These are phyloP conservation scores for Pisolithus albus DNA, from an alignment of 768 basidiomycete genomes.

Conservation along the genomic window DNA sequence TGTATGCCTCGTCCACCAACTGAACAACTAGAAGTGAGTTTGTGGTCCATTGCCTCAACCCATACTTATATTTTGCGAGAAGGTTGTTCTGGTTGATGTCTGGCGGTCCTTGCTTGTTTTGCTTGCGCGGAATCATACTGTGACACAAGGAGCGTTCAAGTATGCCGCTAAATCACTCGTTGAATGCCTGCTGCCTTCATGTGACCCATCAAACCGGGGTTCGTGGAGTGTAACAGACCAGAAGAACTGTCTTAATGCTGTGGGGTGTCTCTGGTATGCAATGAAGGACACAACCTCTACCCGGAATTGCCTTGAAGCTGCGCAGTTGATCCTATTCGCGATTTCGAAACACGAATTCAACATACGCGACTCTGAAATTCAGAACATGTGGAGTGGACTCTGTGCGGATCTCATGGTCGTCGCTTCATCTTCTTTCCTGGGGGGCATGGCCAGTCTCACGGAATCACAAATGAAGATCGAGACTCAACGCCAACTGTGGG, in stretches of 20 bases:
- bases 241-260: conserved; percentile 30
- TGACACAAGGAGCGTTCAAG: conserved; percentile 29
- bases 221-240: conserved; percentile 27
- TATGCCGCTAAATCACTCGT: conserved; percentile 30
- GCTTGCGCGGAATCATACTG: conserved; percentile 32
- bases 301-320: conserved; percentile 35
- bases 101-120: conserved; percentile 54
- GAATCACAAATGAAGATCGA: conserved; percentile 18
- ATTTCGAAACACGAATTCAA: conserved; percentile 40
- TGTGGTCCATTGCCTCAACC: background rate
- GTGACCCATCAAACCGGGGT: conserved; percentile 9
- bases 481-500: conserved; percentile 41
- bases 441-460: conserved; percentile 25
- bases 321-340: conserved; percentile 40
- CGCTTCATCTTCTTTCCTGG: conserved; percentile 35
- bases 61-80: conserved; percentile 3
- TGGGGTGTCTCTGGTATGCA: conserved; percentile 45
- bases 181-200: conserved; percentile 27
- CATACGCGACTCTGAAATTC: conserved; percentile 34
- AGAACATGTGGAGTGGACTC: conserved; percentile 40
- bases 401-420: conserved; percentile 42
- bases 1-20: conserved; percentile 16
- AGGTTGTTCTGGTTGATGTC: conserved; percentile 36
- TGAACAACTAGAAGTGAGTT: conserved; percentile 21
- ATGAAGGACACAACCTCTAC: conserved; percentile 42